A percentile compares a stretch with the other conserved stretches of the same genome.
Conservation (phyloP, 768 basidiomycete genomes). For the Omphalotus guepiniiformis region DNA sequence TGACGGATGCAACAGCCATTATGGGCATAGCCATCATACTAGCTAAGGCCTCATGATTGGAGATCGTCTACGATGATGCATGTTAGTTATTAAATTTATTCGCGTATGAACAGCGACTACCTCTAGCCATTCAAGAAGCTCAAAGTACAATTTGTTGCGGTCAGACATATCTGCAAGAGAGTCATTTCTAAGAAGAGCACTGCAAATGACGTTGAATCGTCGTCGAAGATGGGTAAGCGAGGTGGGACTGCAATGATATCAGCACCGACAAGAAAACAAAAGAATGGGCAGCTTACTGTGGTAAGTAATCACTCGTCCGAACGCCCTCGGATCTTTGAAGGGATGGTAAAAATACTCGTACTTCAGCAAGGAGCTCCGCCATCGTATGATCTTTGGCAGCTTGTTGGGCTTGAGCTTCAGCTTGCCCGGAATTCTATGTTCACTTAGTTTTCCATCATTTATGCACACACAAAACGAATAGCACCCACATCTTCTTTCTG, state of each 20-base stretch:
- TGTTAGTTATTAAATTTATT: conserved; percentile 8
- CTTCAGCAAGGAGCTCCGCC: conserved; percentile 58
- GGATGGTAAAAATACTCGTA: conserved; percentile 84
- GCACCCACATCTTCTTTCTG: conserved; percentile 77
- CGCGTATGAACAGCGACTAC: conserved; percentile 34
- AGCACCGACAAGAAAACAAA: not conserved
- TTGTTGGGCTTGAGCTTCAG: conserved; percentile 75
- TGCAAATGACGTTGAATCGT: conserved; percentile 86
- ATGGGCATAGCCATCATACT: conserved; percentile 98
- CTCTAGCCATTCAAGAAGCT: conserved; percentile 90
- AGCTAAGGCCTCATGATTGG: conserved; percentile 87
- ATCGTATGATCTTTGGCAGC: conserved; percentile 70
- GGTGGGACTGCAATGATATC: conserved; percentile 50
- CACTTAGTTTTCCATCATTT: too few relatives aligned
- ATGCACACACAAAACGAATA: too few relatives aligned
- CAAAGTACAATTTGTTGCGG: conserved; percentile 78
- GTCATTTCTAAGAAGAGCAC: conserved; percentile 83
- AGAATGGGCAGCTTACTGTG: conserved; percentile 36
- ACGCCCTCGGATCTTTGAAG: conserved; percentile 72
- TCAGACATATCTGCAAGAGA: conserved; percentile 95
- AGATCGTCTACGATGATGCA: conserved; percentile 67
- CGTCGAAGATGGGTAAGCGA: conserved; percentile 87
- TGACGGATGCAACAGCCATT: conserved; percentile 76
- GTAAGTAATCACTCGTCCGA: conserved; percentile 82
- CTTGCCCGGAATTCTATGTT: conserved; percentile 69